Conservation (phyloP, 257 asterid species). For the Mitragyna speciosa region DNA sequence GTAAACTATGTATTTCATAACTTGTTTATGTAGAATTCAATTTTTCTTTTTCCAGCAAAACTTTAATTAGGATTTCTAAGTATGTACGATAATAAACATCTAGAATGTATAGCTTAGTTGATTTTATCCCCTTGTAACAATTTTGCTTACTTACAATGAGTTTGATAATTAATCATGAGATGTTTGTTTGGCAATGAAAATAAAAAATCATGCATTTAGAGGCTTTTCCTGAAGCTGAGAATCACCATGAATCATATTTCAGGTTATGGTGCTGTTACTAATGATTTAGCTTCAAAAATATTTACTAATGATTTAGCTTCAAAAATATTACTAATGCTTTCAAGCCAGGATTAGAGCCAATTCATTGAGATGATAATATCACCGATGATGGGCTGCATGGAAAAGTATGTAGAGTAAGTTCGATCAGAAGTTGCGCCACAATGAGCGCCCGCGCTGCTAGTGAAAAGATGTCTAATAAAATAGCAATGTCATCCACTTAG, state of each 20-base stretch:
- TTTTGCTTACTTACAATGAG: background rate
- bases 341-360: background rate
- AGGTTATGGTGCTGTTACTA: background rate
- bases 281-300: background rate
- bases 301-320: background rate
- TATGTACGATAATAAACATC: background rate
- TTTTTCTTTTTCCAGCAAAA: too few relatives aligned
- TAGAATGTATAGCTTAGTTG: background rate
- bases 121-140: background rate
- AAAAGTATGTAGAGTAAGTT: background rate
- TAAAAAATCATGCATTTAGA: background rate
- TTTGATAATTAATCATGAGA: background rate
- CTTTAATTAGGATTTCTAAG: background rate
- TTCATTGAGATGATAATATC: background rate
- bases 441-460: background rate
- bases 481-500: background rate
- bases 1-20: background rate
- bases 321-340: background rate
- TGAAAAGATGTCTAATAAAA: background rate
- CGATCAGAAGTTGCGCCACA: background rate
- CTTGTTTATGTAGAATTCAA: background rate
- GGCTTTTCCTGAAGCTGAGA: background rate
- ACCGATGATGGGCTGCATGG: too few relatives aligned
- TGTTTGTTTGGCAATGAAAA: background rate
- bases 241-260: background rate